Evolutionary conservation across 306 rosid genomes (phyloP).

Genomic region (Hylodesmum podocarpum): DNA sequence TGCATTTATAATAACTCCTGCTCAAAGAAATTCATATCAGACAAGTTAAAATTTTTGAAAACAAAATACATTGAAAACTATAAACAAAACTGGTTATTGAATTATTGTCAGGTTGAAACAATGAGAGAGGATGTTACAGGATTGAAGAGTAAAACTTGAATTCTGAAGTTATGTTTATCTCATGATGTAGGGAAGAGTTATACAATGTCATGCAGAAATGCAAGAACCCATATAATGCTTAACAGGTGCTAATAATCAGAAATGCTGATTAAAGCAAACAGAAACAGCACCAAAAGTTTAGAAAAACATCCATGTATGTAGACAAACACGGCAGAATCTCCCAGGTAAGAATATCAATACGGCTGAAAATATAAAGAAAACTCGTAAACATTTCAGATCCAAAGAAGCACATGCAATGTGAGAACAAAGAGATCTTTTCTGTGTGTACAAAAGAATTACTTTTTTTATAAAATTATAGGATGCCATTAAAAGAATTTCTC

Average conservation of each 20-base stretch:
- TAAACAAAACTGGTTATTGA: background rate
- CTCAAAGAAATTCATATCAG: slow-evolving; percentile 21
- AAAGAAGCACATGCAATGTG: background rate
- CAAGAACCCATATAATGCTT: background rate
- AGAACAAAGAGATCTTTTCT: background rate
- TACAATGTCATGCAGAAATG: background rate
- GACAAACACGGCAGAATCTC: background rate
- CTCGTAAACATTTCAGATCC: background rate
- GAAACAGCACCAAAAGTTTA: background rate
- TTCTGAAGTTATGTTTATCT: background rate
- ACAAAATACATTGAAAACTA: background rate
- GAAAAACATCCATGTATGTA: background rate
- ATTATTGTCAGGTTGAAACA: background rate
- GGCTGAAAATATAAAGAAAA: background rate
- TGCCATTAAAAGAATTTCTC: background rate
- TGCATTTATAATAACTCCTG: slow-evolving; percentile 99
- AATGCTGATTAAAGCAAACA: slow-evolving; percentile 1
- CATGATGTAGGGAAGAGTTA: background rate
- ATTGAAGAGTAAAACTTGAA: background rate
- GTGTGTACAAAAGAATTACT: background rate
- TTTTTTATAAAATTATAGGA: background rate
- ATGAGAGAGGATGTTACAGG: background rate
- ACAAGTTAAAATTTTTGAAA: background rate
- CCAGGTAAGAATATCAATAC: slow-evolving; percentile 9
- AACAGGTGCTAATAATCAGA: background rate